Conservation (phyloP, 1,284 basidiomycete genomes). For the Tilletia indica region DNA sequence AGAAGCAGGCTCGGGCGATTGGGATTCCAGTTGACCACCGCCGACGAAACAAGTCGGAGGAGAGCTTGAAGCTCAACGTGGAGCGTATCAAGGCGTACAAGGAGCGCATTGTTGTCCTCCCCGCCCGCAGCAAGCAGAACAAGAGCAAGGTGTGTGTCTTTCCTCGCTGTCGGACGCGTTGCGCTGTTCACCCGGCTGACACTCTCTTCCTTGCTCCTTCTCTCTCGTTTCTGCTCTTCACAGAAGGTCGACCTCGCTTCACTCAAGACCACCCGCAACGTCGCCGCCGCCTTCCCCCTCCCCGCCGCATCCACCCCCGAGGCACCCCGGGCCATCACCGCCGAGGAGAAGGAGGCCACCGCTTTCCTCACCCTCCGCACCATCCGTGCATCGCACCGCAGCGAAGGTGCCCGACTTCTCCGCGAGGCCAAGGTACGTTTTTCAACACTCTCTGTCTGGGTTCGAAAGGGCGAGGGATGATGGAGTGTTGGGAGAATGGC, state of each 20-base stretch:
- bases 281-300: slow-evolving; percentile 59
- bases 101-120: slow-evolving; percentile 76
- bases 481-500: too few relatives aligned
- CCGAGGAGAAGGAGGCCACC: slow-evolving; percentile 82
- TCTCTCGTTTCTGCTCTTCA: too few relatives aligned
- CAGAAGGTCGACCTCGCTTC: slow-evolving; percentile 70
- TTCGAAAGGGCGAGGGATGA: neutral
- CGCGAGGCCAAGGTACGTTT: slow-evolving; percentile 52
- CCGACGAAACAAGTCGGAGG: slow-evolving; percentile 93
- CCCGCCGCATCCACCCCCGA: slow-evolving; percentile 70
- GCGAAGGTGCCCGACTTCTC: slow-evolving; percentile 82
- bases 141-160: slow-evolving; percentile 90
- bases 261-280: slow-evolving; percentile 71
- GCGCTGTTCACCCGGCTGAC: too few relatives aligned
- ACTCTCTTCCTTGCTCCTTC: too few relatives aligned
- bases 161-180: too few relatives aligned
- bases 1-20: slow-evolving; percentile 87
- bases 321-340: slow-evolving; percentile 87
- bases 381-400: slow-evolving; percentile 77
- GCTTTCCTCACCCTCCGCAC: slow-evolving; percentile 80
- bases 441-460: neutral
- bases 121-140: slow-evolving; percentile 73
- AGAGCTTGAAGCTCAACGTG: slow-evolving; percentile 93
- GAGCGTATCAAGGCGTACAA: slow-evolving; percentile 94
- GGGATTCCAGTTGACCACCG: slow-evolving; percentile 97